Conservation (phyloP, 2,329 filamentous ascomycete genomes). For the Aotearoamyces nothofagi region DNA sequence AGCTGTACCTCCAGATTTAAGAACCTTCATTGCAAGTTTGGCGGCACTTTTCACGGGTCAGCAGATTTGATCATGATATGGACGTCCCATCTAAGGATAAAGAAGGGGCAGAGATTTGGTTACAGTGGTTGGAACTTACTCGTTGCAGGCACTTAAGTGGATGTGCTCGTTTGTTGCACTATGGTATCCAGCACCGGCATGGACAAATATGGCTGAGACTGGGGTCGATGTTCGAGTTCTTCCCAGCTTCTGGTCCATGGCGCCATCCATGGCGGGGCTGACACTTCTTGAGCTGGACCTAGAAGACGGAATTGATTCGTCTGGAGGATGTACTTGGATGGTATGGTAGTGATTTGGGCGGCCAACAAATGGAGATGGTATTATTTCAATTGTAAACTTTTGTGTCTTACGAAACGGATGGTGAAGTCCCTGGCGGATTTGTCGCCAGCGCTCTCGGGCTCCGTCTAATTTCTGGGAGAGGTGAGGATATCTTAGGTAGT, state of each 20-base stretch:
- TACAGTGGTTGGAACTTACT: constrained; percentile 56
- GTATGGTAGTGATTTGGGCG: too few relatives aligned
- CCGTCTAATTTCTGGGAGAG: not conserved
- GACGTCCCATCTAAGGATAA: too few relatives aligned
- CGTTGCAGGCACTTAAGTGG: constrained; percentile 74
- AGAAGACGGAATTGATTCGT: too few relatives aligned
- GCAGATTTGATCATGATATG: too few relatives aligned
- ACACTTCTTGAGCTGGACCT: too few relatives aligned
- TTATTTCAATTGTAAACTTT: not conserved
- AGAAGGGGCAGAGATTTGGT: not conserved
- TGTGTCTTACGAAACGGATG: not conserved
- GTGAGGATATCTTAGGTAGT: not conserved
- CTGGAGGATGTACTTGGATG: too few relatives aligned
- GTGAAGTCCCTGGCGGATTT: not conserved
- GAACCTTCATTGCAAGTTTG: constrained; percentile 65
- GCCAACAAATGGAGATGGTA: constrained; percentile 1
- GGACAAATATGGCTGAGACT: constrained; percentile 74
- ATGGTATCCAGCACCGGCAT: constrained; percentile 91
- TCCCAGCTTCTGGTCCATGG: constrained; percentile 12
- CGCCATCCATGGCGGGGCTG: constrained; percentile 14
- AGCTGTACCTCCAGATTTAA: constrained; percentile 65
- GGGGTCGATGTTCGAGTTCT: constrained; percentile 4
- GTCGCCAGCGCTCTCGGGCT: not conserved
- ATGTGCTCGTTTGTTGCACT: constrained; percentile 71
- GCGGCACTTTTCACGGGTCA: constrained; percentile 47